phyloP scores from a whole-genome alignment of 176 grass and related monocot genomes.

The Poa annua region DNA sequence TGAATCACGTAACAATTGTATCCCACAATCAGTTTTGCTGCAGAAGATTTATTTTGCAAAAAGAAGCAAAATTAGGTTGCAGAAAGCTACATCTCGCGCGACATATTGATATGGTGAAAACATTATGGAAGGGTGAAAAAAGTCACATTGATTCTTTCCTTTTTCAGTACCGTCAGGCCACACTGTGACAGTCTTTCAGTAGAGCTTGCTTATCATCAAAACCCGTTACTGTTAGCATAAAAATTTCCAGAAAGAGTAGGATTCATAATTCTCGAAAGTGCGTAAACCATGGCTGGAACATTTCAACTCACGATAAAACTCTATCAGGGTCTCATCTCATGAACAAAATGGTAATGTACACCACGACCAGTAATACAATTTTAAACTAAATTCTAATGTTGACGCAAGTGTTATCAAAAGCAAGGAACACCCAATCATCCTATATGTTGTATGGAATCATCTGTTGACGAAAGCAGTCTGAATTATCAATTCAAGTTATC shows the following conservation, averaged over 20 bases:
- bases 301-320: not conserved
- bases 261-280: too few species aligned
- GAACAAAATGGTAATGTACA: not conserved
- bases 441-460: not conserved
- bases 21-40: not conserved
- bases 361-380: not conserved
- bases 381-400: not conserved
- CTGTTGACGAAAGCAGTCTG: not conserved
- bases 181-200: not conserved
- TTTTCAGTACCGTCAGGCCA: not conserved
- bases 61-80: not conserved
- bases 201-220: not conserved
- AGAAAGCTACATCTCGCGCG: too few species aligned
- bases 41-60: not conserved
- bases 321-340: not conserved
- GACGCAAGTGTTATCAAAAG: not conserved
- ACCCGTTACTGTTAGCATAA: not conserved
- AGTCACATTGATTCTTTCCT: not conserved
- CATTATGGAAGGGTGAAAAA: not conserved
- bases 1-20: not conserved
- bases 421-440: not conserved
- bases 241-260: too few species aligned
- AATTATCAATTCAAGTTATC: not conserved
- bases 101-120: not conserved
- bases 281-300: too few species aligned